Evolutionary conservation across 306 rosid genomes (phyloP).

Genomic region (Quercus cerris): DNA sequence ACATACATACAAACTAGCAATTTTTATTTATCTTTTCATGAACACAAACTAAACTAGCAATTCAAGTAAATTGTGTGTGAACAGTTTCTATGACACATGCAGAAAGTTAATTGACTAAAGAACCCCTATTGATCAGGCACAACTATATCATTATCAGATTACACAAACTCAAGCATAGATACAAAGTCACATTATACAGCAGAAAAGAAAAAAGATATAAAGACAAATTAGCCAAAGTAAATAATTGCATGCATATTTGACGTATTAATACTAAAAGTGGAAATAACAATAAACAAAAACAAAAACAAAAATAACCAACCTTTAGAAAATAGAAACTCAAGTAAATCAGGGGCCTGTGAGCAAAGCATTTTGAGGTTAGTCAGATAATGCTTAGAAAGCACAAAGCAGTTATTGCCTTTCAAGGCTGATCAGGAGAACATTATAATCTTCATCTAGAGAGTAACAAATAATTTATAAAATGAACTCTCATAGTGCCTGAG

Average conservation of each 20-base stretch:
- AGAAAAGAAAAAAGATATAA: background rate
- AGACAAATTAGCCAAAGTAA: constrained; percentile 1
- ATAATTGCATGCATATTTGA: background rate
- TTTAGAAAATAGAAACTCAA: constrained; percentile 62
- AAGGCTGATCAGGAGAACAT: constrained; percentile 1
- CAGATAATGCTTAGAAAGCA: constrained; percentile 11
- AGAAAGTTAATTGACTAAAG: background rate
- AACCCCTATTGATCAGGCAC: background rate
- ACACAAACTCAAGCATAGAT: background rate
- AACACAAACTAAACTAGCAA: no score
- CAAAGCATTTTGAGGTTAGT: constrained; percentile 36
- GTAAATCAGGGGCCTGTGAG: constrained; percentile 86
- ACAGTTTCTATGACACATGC: background rate
- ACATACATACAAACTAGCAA: background rate
- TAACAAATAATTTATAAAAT: background rate
- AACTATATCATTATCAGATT: background rate
- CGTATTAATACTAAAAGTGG: background rate
- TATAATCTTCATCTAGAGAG: background rate
- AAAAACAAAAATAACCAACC: constrained; percentile 45
- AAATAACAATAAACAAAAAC: background rate
- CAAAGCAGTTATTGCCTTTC: constrained; percentile 6
- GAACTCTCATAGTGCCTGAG: background rate
- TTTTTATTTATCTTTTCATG: background rate
- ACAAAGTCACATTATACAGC: background rate
- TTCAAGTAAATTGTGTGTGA: background rate